Conservation (phyloP, 2,329 filamentous ascomycete species). For the Ceratocystis cubensis region DNA sequence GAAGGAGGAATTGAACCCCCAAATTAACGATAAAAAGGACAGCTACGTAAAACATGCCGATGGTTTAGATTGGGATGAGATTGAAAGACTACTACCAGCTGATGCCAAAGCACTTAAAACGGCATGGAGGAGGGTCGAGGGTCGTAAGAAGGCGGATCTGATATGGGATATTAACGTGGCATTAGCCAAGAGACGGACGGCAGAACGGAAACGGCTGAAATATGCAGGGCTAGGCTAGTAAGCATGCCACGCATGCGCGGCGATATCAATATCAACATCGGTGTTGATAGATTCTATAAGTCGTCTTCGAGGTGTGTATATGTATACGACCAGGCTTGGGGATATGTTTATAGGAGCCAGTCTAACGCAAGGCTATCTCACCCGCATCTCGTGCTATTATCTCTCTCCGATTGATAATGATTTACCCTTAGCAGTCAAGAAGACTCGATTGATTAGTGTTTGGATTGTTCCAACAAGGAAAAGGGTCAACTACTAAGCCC, state of each 20-base stretch:
- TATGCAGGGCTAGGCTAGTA: neutral
- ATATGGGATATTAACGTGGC: neutral
- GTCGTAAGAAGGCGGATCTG: neutral
- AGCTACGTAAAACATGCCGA: slow-evolving; percentile 11
- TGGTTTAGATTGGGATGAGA: slow-evolving; percentile 22
- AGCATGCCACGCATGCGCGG: neutral
- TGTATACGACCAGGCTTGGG: too few species aligned
- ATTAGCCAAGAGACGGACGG: neutral
- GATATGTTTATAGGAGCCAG: too few species aligned
- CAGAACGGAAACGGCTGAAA: neutral
- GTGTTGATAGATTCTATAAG: too few species aligned
- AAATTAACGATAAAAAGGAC: slow-evolving; percentile 20
- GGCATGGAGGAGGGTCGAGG: neutral
- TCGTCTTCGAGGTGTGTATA: too few species aligned
- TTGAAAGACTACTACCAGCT: slow-evolving; percentile 22
- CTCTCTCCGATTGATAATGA: too few species aligned
- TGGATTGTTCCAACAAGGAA: too few species aligned
- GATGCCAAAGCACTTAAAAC: slow-evolving; percentile 2
- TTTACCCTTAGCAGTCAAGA: too few species aligned
- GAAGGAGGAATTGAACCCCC: slow-evolving; percentile 22
- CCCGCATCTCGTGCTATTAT: too few species aligned
- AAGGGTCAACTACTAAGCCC: too few species aligned
- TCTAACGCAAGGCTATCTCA: too few species aligned
- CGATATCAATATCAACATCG: neutral
- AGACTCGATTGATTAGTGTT: too few species aligned